Evolutionary conservation across 1,284 basidiomycete genomes (phyloP).

Genomic region (Marasmius oreades): DNA sequence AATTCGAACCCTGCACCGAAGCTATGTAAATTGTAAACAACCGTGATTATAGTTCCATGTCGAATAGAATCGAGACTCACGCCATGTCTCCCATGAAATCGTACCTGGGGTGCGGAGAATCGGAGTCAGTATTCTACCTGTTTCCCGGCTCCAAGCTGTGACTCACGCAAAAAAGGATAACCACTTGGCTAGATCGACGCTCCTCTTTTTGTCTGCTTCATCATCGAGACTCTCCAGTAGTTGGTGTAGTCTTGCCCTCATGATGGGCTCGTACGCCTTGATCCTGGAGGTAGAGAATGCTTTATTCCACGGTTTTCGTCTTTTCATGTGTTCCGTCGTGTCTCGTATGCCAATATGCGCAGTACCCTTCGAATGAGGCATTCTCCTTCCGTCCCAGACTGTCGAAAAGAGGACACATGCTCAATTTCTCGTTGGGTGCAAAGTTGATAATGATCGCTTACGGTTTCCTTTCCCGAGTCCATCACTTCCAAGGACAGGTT

Average conservation of each 20-base stretch:
- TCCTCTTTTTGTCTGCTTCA: neutral
- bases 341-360: neutral
- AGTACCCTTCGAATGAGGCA: neutral
- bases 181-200: neutral
- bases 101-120: constrained; percentile 1
- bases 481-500: neutral
- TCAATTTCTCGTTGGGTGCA: neutral
- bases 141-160: too few species aligned
- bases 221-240: neutral
- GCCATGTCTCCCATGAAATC: constrained; percentile 14
- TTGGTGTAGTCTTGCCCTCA: neutral
- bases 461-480: neutral
- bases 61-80: neutral
- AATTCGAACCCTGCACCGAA: constrained; percentile 15
- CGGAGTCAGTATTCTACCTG: neutral
- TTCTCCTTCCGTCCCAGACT: neutral
- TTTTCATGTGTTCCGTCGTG: neutral
- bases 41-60: neutral
- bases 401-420: neutral
- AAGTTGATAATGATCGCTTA: neutral
- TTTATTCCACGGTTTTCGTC: constrained; percentile 1
- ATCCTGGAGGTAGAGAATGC: neutral
- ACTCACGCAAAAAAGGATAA: neutral
- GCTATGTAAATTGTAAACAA: neutral
- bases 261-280: neutral